Evolutionary conservation across 2,329 filamentous ascomycete genomes (phyloP).

Genomic region (Venturia oleaginea): DNA sequence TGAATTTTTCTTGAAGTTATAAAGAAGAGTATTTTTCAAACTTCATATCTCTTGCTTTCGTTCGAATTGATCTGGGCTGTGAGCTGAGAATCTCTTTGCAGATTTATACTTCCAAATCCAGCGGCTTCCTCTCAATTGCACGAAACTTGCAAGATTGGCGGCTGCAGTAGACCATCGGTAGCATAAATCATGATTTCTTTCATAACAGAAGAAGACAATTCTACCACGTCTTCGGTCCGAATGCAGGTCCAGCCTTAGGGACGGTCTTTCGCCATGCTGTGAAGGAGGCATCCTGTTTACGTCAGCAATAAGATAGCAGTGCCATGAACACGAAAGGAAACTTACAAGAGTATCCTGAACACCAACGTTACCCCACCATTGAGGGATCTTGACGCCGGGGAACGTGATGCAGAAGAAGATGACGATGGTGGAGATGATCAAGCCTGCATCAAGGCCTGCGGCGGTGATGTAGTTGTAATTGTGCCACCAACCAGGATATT

Average conservation of each 20-base stretch:
- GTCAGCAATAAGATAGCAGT: neutral
- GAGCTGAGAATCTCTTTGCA: too few species aligned
- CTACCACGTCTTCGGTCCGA: slow-evolving; percentile 6
- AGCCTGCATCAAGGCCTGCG: slow-evolving; percentile 59
- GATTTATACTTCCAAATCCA: too few species aligned
- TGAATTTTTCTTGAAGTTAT: too few species aligned
- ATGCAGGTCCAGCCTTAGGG: neutral
- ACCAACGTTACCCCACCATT: slow-evolving; percentile 54
- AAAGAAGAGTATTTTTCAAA: too few species aligned
- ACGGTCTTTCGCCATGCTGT: slow-evolving; percentile 2
- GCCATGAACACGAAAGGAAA: neutral
- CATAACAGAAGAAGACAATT: too few species aligned
- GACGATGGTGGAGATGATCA: slow-evolving; percentile 56
- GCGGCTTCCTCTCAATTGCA: too few species aligned
- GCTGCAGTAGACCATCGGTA: too few species aligned
- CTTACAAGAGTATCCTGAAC: slow-evolving; percentile 35
- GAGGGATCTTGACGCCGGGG: slow-evolving; percentile 44
- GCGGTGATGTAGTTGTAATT: slow-evolving; percentile 71
- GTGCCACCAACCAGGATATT: slow-evolving; percentile 64
- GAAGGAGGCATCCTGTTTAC: neutral
- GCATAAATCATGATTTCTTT: too few species aligned
- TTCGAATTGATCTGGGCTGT: too few species aligned
- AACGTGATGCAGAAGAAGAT: slow-evolving; percentile 62
- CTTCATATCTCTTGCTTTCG: too few species aligned
- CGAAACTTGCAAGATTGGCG: too few species aligned